Evolutionary conservation across 2,329 filamentous ascomycete species (phyloP).

Genomic region (Cladosporium sp.): DNA sequence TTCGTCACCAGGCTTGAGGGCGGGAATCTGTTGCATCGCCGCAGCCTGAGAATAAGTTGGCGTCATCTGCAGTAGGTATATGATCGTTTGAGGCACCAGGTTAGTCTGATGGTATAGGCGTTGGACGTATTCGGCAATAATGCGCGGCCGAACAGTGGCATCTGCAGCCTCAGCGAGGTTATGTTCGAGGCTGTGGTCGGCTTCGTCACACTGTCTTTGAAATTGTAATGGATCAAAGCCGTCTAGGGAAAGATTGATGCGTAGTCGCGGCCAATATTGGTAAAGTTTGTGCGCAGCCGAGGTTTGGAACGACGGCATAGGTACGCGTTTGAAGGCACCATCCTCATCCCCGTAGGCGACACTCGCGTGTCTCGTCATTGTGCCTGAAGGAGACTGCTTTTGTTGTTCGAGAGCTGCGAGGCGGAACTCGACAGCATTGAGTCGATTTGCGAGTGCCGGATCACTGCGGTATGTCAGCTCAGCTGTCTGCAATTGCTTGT

Average conservation of each 20-base stretch:
- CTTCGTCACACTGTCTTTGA: conserved; percentile 11
- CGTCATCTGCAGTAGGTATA: conserved; percentile 11
- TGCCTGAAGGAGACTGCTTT: background rate
- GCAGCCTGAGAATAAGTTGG: conserved; percentile 5
- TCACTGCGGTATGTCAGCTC: background rate
- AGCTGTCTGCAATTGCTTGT: too few relatives aligned
- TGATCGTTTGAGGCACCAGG: conserved; percentile 11
- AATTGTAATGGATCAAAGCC: conserved; percentile 11
- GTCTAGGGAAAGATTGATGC: conserved; percentile 8
- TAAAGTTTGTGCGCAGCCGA: conserved; percentile 9
- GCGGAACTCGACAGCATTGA: conserved; percentile 4
- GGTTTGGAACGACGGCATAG: conserved; percentile 9
- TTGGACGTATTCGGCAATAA: conserved; percentile 9
- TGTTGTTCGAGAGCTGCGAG: conserved; percentile 6
- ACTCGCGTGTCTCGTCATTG: conserved; percentile 5
- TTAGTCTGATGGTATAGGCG: conserved; percentile 12
- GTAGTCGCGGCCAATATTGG: conserved; percentile 11
- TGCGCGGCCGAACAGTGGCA: conserved; percentile 3
- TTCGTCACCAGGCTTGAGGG: background rate
- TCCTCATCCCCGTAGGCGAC: background rate
- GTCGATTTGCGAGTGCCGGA: background rate
- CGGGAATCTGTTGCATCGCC: conserved; percentile 5
- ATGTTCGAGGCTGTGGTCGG: conserved; percentile 2
- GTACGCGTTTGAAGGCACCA: conserved; percentile 10
- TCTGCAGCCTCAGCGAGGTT: conserved; percentile 8